Conservation (phyloP, 1,139 yeast species). For the Candida labiduridarum region DNA sequence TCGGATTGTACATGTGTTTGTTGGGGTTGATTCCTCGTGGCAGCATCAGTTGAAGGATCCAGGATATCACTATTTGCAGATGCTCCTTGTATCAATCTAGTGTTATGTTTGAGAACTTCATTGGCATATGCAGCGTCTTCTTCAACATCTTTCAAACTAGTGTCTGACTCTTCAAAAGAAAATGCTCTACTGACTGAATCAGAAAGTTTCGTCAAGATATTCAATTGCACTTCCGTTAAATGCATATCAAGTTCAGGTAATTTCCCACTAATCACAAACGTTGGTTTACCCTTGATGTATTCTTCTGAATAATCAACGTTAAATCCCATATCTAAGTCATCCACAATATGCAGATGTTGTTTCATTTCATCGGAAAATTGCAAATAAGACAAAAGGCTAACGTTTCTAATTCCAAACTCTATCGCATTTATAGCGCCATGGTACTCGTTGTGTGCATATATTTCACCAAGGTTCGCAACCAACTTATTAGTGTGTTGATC, state of each 20-base stretch:
- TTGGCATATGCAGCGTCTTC: constrained; percentile 67
- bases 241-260: constrained; percentile 68
- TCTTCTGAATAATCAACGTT: constrained; percentile 59
- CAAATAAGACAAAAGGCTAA: constrained; percentile 57
- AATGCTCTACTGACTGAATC: constrained; percentile 63
- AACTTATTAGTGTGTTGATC: constrained; percentile 59
- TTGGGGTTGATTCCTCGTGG: too few species aligned
- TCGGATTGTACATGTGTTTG: background rate
- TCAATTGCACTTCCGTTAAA: constrained; percentile 77
- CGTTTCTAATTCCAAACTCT: constrained; percentile 72
- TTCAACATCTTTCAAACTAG: constrained; percentile 53
- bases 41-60: too few species aligned
- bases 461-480: constrained; percentile 80
- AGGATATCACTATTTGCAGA: background rate
- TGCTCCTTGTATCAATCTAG: constrained; percentile 13
- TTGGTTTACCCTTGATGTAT: constrained; percentile 44
- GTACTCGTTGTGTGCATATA: constrained; percentile 70
- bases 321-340: constrained; percentile 67
- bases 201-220: constrained; percentile 57
- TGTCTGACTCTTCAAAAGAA: constrained; percentile 37
- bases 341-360: constrained; percentile 68
- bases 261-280: constrained; percentile 56
- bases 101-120: constrained; percentile 40
- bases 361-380: constrained; percentile 34
- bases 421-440: constrained; percentile 17